Percentiles rank a stretch among this genome's conserved stretches.
These are phyloP conservation scores for Aspergillus bridgeri DNA, from an alignment of 495 filamentous ascomycete species.

Conservation along the genomic window DNA sequence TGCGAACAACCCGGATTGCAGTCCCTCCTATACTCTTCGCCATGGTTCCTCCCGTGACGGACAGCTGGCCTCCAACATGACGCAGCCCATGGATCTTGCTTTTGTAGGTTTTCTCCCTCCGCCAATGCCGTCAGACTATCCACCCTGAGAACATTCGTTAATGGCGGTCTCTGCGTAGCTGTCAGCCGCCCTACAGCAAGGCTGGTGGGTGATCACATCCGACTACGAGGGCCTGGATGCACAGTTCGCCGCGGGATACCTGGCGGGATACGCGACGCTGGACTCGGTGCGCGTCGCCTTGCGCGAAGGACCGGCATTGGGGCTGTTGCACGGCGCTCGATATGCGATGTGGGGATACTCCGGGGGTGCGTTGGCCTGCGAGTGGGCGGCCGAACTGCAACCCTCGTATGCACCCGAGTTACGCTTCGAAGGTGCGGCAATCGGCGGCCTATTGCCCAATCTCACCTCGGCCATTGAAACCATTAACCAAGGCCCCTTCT, in stretches of 20 bases:
- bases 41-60: not conserved
- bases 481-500: constrained; percentile 10
- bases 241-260: constrained; percentile 15
- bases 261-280: constrained; percentile 17
- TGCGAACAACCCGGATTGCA: constrained; percentile 15
- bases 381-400: constrained; percentile 47
- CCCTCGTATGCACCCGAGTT: constrained; percentile 50
- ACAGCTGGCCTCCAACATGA: constrained; percentile 1
- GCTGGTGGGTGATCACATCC: constrained; percentile 21
- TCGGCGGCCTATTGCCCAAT: constrained; percentile 38
- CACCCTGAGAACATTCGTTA: not conserved
- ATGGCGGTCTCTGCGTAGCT: constrained; percentile 4
- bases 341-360: constrained; percentile 51
- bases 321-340: not conserved
- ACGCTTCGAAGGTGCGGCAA: constrained; percentile 34
- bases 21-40: constrained; percentile 18
- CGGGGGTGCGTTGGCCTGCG: constrained; percentile 45
- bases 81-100: constrained; percentile 10
- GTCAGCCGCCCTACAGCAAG: constrained; percentile 15
- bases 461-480: constrained; percentile 13
- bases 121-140: not conserved
- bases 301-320: not conserved
- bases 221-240: constrained; percentile 25
- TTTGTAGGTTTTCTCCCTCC: constrained; percentile 5
- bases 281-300: constrained; percentile 18